Percentiles rank a stretch among this genome's conserved stretches.
Evolutionary conservation across 306 rosid genomes (phyloP).

Genomic region (Prunus persica): Prunus_persica_NCBIv2 NC_034013.1:9374001-9374500

Average conservation of each 20-base stretch:
- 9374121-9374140: conserved; percentile 67
- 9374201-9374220: conserved; percentile 70
- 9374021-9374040: conserved; percentile 1
- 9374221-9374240: conserved; percentile 53
- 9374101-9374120: conserved; percentile 68
- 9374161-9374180: conserved; percentile 62
- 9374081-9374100: conserved; percentile 55
- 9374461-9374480: conserved; percentile 95
- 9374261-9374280: conserved; percentile 70
- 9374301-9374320: conserved; percentile 71
- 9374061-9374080: conserved; percentile 26
- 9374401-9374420: conserved; percentile 87
- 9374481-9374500: conserved; percentile 84
- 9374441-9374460: conserved; percentile 84
- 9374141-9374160: conserved; percentile 69
- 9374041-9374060: conserved; percentile 14
- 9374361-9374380: conserved; percentile 58
- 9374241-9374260: conserved; percentile 56
- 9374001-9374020: conserved; percentile 10
- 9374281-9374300: conserved; percentile 77
- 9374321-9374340: conserved; percentile 35
- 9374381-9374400: conserved; percentile 47
- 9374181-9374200: conserved; percentile 59
- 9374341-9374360: conserved; percentile 64
- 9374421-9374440: conserved; percentile 94